phyloP scores from a whole-genome alignment of 805 yeast genomes.

The Ogataea methanolica region DNA sequence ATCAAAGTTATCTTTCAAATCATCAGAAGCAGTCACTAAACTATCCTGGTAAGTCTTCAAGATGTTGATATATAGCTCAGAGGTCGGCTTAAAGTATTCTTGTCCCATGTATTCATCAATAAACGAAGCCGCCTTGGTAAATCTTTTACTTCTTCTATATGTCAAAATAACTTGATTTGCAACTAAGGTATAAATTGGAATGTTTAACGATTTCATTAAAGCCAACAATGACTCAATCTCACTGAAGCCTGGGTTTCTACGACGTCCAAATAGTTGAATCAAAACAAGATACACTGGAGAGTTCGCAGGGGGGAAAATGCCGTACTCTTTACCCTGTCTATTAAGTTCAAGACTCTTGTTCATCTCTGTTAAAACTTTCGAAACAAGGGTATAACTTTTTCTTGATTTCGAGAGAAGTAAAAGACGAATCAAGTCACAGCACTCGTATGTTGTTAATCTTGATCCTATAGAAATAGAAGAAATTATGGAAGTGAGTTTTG shows the following conservation, averaged over 20 bases:
- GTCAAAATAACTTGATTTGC: constrained; percentile 35
- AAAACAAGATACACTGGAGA: constrained; percentile 39
- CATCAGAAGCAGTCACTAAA: constrained; percentile 6
- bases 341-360: constrained; percentile 12
- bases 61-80: constrained; percentile 14
- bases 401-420: constrained; percentile 19
- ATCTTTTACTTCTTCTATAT: constrained; percentile 26
- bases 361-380: constrained; percentile 29
- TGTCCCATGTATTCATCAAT: constrained; percentile 26
- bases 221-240: constrained; percentile 28
- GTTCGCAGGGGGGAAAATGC: constrained; percentile 33
- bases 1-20: not conserved
- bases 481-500: constrained; percentile 8
- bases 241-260: constrained; percentile 19
- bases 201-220: constrained; percentile 27
- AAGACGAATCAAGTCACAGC: constrained; percentile 19
- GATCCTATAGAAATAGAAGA: constrained; percentile 19
- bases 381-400: constrained; percentile 25
- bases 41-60: constrained; percentile 15
- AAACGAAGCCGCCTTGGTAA: constrained; percentile 28
- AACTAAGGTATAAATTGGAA: constrained; percentile 32
- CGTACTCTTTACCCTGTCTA: constrained; percentile 7
- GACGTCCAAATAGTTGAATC: constrained; percentile 31
- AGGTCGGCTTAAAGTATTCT: constrained; percentile 9
- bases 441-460: constrained; percentile 22